Percentiles rank a stretch among this genome's conserved stretches.
Evolutionary conservation across 2,329 filamentous ascomycete species (phyloP).

Genomic region (Calonectria pseudoreteaudii): DNA sequence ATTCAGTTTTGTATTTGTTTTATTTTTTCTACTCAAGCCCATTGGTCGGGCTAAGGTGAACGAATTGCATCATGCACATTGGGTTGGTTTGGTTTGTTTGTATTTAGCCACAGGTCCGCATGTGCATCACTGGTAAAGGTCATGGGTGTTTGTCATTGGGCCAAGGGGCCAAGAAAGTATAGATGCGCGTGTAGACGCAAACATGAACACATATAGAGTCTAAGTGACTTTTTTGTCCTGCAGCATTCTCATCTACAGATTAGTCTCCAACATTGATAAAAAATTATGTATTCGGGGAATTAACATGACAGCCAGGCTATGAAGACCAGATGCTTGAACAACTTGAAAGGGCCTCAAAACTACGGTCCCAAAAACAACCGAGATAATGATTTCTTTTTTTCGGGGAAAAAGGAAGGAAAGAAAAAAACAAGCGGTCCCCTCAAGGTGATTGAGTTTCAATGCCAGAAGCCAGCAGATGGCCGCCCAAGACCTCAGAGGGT

Average conservation of each 20-base stretch:
- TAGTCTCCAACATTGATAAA: neutral
- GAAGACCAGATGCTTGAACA: neutral
- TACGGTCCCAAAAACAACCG: neutral
- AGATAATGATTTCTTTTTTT: neutral
- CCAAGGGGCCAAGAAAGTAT: neutral
- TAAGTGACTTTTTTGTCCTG: neutral
- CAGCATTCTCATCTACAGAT: neutral
- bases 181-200: conserved; percentile 12
- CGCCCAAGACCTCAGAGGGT: neutral
- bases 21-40: neutral
- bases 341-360: neutral
- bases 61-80: conserved; percentile 9
- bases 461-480: neutral
- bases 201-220: conserved; percentile 13
- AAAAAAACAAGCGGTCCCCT: neutral
- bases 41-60: neutral
- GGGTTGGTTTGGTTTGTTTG: conserved; percentile 21
- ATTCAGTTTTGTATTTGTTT: neutral
- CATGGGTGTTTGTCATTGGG: conserved; percentile 29
- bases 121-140: conserved; percentile 30
- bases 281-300: no score
- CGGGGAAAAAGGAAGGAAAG: neutral
- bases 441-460: neutral
- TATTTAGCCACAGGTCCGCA: conserved; percentile 17
- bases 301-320: neutral